These are phyloP conservation scores for Penicillium flavigenum DNA, from an alignment of 495 filamentous ascomycete genomes.

Conservation along the genomic window DNA sequence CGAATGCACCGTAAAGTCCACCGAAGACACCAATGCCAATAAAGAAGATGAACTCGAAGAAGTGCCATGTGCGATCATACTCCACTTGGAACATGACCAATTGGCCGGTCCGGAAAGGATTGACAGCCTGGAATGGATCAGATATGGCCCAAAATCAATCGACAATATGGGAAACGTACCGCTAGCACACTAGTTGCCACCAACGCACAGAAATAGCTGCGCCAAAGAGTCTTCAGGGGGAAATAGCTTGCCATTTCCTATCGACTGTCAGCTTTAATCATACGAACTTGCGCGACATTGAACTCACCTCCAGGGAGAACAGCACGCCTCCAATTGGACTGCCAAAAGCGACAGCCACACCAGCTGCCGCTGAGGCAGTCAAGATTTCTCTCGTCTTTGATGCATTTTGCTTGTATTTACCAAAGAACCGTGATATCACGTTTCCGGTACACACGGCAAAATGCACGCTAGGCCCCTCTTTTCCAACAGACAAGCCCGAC, in stretches of 20 bases:
- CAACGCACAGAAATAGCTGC: slow-evolving; percentile 95
- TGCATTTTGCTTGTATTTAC: slow-evolving; percentile 90
- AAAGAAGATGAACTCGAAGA: slow-evolving; percentile 94
- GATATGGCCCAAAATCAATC: neutral
- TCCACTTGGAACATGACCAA: slow-evolving; percentile 98
- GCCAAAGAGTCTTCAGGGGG: slow-evolving; percentile 95
- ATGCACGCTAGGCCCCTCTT: slow-evolving; percentile 96
- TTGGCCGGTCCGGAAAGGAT: slow-evolving; percentile 96
- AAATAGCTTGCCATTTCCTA: slow-evolving; percentile 98
- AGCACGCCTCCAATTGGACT: slow-evolving; percentile 96
- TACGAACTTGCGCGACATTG: neutral
- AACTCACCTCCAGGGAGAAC: slow-evolving; percentile 80
- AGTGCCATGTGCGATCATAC: slow-evolving; percentile 97
- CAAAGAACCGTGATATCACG: slow-evolving; percentile 89
- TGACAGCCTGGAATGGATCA: slow-evolving; percentile 66
- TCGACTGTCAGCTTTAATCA: slow-evolving; percentile 18
- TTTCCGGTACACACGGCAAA: slow-evolving; percentile 98
- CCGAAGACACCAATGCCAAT: slow-evolving; percentile 90
- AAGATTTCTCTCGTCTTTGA: slow-evolving; percentile 94
- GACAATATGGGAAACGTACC: slow-evolving; percentile 38
- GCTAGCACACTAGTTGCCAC: slow-evolving; percentile 93
- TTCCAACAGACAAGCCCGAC: slow-evolving; percentile 92
- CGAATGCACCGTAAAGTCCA: slow-evolving; percentile 92
- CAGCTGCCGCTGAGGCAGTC: slow-evolving; percentile 90
- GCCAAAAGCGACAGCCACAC: slow-evolving; percentile 94